These are phyloP conservation scores for Neostapfia colusana DNA, from an alignment of 176 grass and related monocot species.

Conservation along the genomic window DNA sequence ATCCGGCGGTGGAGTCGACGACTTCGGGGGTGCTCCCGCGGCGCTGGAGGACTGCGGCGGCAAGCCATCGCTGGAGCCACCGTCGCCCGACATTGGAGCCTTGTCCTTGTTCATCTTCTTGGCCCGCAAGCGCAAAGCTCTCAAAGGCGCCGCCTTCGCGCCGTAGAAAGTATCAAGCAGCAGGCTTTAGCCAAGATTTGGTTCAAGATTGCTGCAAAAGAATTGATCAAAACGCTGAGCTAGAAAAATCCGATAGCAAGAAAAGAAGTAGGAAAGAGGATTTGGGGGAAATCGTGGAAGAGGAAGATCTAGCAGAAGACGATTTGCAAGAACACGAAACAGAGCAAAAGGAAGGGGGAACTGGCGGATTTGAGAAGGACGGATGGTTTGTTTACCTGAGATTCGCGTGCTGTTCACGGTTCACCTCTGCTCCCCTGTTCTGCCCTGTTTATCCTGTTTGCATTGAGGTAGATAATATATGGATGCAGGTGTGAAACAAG, in stretches of 20 bases:
- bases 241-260: slow-evolving; percentile 17
- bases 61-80: slow-evolving; percentile 40
- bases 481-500: neutral
- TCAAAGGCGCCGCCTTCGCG: slow-evolving; percentile 5
- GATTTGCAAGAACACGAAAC: slow-evolving; percentile 23
- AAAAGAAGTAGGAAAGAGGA: slow-evolving; percentile 7
- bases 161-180: neutral
- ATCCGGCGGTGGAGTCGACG: slow-evolving; percentile 46
- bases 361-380: neutral
- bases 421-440: neutral
- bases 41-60: slow-evolving; percentile 38
- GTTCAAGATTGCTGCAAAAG: slow-evolving; percentile 20
- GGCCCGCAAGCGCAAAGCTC: slow-evolving; percentile 28
- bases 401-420: slow-evolving; percentile 28
- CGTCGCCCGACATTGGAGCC: slow-evolving; percentile 48
- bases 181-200: slow-evolving; percentile 21
- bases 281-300: slow-evolving; percentile 1
- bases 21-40: slow-evolving; percentile 21
- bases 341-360: slow-evolving; percentile 17
- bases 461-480: neutral
- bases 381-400: slow-evolving; percentile 26
- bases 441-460: slow-evolving; percentile 21
- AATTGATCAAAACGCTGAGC: slow-evolving; percentile 36
- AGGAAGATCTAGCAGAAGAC: slow-evolving; percentile 36
- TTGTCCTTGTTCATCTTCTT: slow-evolving; percentile 66